Evolutionary conservation across 768 basidiomycete species (phyloP).

Genomic region (Guyanaporus albipodus): DNA sequence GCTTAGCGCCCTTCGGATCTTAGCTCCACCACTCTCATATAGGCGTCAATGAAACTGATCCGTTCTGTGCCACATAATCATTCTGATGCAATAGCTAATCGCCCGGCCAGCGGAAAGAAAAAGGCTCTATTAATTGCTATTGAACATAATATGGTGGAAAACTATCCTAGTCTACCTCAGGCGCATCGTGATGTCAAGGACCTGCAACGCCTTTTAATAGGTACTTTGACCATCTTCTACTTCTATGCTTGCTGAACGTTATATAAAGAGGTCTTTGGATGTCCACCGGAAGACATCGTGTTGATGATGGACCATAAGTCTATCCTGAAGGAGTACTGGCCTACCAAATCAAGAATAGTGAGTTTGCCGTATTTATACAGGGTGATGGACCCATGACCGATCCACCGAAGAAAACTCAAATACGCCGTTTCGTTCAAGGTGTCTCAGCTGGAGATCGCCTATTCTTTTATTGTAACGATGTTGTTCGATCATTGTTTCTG

Average conservation of each 20-base stretch:
- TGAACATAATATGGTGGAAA: neutral
- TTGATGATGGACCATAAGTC: slow-evolving; percentile 39
- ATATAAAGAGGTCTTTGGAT: slow-evolving; percentile 35
- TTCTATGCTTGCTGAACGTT: neutral
- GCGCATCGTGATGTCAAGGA: slow-evolving; percentile 17
- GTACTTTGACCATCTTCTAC: slow-evolving; percentile 5
- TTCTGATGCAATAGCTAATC: neutral
- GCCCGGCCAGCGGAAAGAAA: slow-evolving; percentile 3
- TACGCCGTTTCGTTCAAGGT: slow-evolving; percentile 41
- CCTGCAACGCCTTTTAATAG: slow-evolving; percentile 20
- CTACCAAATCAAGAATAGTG: slow-evolving; percentile 46
- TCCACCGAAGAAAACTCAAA: slow-evolving; percentile 37
- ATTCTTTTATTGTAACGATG: slow-evolving; percentile 50
- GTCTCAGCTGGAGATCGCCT: slow-evolving; percentile 47
- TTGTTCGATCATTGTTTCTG: no score
- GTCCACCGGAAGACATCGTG: slow-evolving; percentile 37
- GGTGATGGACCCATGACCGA: neutral
- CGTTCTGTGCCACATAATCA: slow-evolving; percentile 5
- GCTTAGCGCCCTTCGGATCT: slow-evolving; percentile 5
- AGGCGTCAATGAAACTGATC: neutral
- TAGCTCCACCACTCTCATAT: slow-evolving; percentile 9
- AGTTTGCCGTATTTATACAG: slow-evolving; percentile 7
- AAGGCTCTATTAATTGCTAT: slow-evolving; percentile 27
- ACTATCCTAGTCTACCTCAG: slow-evolving; percentile 1
- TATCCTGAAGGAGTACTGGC: slow-evolving; percentile 30